Conservation (phyloP, 306 rosid species). For the Begonia fuchsioides region DNA sequence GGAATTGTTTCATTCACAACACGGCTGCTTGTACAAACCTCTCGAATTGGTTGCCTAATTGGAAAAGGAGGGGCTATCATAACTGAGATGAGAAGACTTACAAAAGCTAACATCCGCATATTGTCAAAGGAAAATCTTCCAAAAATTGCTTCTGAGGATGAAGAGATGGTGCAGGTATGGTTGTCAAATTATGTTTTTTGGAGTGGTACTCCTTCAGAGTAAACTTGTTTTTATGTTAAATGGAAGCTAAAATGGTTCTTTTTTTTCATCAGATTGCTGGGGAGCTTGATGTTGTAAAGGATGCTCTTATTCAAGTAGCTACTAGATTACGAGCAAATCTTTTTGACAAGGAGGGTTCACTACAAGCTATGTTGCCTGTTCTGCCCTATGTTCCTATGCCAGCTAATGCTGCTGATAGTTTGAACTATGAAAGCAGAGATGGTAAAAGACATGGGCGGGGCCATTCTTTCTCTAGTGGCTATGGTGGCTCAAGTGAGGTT, state of each 20-base stretch:
- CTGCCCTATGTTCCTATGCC: conserved; percentile 81
- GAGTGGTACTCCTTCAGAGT: no score
- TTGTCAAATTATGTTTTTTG: no score
- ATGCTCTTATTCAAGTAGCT: conserved; percentile 85
- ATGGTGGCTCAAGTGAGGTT: conserved; percentile 72
- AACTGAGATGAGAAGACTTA: conserved; percentile 85
- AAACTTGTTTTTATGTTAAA: neutral
- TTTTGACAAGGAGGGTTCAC: conserved; percentile 89
- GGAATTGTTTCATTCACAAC: conserved; percentile 89
- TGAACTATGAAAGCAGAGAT: conserved; percentile 75
- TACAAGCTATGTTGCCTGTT: conserved; percentile 63
- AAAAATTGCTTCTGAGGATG: conserved; percentile 87
- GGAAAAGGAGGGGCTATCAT: conserved; percentile 96
- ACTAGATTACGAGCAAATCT: conserved; percentile 83
- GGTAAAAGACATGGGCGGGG: conserved; percentile 79
- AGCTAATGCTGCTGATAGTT: conserved; percentile 50
- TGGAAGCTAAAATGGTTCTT: neutral
- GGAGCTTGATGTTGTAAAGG: conserved; percentile 88
- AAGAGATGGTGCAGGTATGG: conserved; percentile 93
- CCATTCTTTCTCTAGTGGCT: conserved; percentile 61
- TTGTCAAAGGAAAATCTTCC: conserved; percentile 83
- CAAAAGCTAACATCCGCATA: conserved; percentile 85
- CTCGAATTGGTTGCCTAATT: conserved; percentile 95
- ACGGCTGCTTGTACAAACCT: conserved; percentile 75
- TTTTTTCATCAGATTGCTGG: conserved; percentile 54